Conservation (phyloP, 106 monocot genomes). For the Posidonia australis region DNA sequence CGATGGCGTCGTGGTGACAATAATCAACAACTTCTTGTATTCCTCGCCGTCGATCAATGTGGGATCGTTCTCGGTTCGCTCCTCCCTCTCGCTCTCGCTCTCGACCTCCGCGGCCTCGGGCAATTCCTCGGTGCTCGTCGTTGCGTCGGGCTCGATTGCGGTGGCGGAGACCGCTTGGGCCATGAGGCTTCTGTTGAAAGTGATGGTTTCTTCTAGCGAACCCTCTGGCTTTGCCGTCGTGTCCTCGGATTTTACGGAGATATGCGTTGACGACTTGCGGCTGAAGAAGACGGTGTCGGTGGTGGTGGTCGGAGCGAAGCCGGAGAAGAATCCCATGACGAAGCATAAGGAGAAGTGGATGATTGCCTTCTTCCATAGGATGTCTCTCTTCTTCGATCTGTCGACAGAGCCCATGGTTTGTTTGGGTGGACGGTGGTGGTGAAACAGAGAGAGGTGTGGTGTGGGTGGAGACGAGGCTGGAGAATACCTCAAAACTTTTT, state of each 20-base stretch:
- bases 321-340: slow-evolving; percentile 82
- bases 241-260: not conserved
- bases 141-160: not conserved
- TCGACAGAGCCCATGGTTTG: slow-evolving; percentile 36
- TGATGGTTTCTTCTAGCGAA: not conserved
- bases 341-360: slow-evolving; percentile 88
- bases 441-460: not conserved
- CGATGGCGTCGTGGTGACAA: slow-evolving; percentile 29
- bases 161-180: too few relatives aligned
- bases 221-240: not conserved
- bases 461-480: not conserved
- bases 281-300: slow-evolving; percentile 28
- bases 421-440: not conserved
- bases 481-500: not conserved
- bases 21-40: slow-evolving; percentile 18
- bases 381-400: slow-evolving; percentile 49
- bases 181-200: slow-evolving; percentile 14
- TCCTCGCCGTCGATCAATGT: not conserved
- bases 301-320: slow-evolving; percentile 53
- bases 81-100: too few relatives aligned
- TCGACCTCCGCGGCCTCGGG: too few relatives aligned
- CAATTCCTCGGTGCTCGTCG: not conserved
- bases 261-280: not conserved
- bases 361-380: slow-evolving; percentile 75
- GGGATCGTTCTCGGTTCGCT: not conserved